Percentiles rank a stretch among this genome's conserved stretches.
Evolutionary conservation across 2,329 filamentous ascomycete species (phyloP).

Genomic region (Epichloe elymi): DNA sequence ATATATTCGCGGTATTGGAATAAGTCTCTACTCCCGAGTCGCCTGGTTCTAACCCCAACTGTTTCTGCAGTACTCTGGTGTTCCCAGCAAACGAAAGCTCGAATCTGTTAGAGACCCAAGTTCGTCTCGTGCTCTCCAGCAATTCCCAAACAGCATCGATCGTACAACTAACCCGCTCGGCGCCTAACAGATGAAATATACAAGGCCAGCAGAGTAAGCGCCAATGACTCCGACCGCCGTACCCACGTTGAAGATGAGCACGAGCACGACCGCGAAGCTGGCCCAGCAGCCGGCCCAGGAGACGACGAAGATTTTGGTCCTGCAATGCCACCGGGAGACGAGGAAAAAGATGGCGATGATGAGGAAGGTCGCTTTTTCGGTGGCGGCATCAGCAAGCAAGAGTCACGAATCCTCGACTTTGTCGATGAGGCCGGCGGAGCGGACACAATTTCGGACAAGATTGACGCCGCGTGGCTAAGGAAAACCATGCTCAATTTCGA

Average conservation of each 20-base stretch:
- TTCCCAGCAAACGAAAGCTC: conserved; percentile 48
- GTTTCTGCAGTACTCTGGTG: conserved; percentile 25
- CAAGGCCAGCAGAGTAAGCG: conserved; percentile 43
- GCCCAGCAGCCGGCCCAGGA: conserved; percentile 31
- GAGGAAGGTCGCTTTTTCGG: conserved; percentile 95
- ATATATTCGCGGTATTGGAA: conserved; percentile 38
- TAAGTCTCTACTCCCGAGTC: background rate
- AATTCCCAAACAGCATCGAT: background rate
- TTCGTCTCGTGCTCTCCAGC: conserved; percentile 21
- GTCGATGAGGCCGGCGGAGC: conserved; percentile 44
- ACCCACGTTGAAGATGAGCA: conserved; percentile 28
- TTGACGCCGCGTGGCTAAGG: conserved; percentile 73
- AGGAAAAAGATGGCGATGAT: conserved; percentile 50
- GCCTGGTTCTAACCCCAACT: background rate
- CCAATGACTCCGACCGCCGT: conserved; percentile 32
- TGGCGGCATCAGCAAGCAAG: conserved; percentile 70
- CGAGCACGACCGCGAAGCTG: conserved; percentile 31
- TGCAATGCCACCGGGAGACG: conserved; percentile 33
- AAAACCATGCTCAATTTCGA: conserved; percentile 75
- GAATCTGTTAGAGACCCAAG: conserved; percentile 50
- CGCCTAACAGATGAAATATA: conserved; percentile 41
- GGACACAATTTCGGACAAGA: conserved; percentile 49
- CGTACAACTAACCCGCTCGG: background rate
- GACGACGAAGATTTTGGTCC: conserved; percentile 38
- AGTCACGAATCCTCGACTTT: conserved; percentile 76